A percentile compares a stretch with the other conserved stretches of the same genome.
Conservation (phyloP, 75 land plant species). For the Cryptomeria japonica region DNA sequence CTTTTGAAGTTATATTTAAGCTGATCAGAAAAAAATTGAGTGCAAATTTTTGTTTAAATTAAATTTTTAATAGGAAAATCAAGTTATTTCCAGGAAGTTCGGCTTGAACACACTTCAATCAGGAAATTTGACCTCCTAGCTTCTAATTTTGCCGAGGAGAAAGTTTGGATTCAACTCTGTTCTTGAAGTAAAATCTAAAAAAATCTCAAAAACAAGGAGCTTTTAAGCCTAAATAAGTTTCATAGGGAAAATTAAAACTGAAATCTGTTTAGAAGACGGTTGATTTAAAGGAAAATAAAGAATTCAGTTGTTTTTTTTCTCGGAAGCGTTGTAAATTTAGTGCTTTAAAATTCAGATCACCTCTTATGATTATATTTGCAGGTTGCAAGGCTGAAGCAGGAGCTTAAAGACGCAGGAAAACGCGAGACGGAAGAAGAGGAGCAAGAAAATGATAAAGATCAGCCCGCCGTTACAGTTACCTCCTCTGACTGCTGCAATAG, state of each 20-base stretch:
- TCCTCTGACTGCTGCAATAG: neutral
- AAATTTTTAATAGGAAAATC: neutral
- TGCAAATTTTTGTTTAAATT: neutral
- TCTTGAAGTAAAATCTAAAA: neutral
- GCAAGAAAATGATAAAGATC: neutral
- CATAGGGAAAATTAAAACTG: neutral
- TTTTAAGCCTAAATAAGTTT: neutral
- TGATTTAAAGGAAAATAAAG: neutral
- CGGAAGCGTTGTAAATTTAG: neutral
- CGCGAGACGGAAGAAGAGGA: neutral
- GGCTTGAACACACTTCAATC: neutral
- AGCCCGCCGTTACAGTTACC: neutral
- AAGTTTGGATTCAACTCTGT: neutral
- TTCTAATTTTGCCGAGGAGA: too few species aligned
- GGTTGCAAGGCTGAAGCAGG: slow-evolving; percentile 3
- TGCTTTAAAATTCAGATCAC: neutral
- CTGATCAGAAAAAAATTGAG: neutral
- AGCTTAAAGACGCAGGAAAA: neutral
- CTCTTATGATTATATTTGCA: neutral
- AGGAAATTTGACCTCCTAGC: neutral
- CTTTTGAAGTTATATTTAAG: neutral
- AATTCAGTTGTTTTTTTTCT: neutral
- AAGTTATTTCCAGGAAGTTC: neutral
- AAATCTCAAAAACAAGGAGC: neutral
- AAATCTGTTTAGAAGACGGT: neutral